Conservation (phyloP, 768 basidiomycete species). For the Mycena venus region DNA sequence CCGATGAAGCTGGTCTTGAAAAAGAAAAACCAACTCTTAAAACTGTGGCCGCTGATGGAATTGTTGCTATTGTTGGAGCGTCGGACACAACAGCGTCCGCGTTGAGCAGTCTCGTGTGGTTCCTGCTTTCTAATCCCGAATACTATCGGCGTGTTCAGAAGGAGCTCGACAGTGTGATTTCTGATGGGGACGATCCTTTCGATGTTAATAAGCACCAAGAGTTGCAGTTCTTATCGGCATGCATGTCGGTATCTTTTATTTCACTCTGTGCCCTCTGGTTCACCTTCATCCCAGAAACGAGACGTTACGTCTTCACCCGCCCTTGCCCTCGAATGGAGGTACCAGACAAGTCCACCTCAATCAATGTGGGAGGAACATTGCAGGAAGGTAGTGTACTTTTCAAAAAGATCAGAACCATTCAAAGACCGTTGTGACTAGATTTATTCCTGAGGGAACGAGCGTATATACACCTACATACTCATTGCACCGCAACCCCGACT, state of each 20-base stretch:
- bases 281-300: slow-evolving; percentile 56
- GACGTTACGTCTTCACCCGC: slow-evolving; percentile 61
- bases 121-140: slow-evolving; percentile 48
- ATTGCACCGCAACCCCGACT: slow-evolving; percentile 60
- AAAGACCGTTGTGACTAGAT: slow-evolving; percentile 40
- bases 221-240: slow-evolving; percentile 50
- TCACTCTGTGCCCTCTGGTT: neutral
- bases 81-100: slow-evolving; percentile 57
- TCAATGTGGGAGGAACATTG: neutral
- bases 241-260: slow-evolving; percentile 44
- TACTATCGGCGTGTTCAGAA: slow-evolving; percentile 46
- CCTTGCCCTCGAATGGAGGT: slow-evolving; percentile 56
- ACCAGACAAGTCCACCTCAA: slow-evolving; percentile 41
- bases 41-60: slow-evolving; percentile 52
- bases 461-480: slow-evolving; percentile 58
- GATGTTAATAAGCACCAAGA: slow-evolving; percentile 42
- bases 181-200: slow-evolving; percentile 38
- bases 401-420: neutral
- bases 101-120: slow-evolving; percentile 49
- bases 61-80: slow-evolving; percentile 52
- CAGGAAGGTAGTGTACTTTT: neutral
- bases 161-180: slow-evolving; percentile 46
- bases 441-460: slow-evolving; percentile 59
- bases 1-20: slow-evolving; percentile 56
- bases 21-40: slow-evolving; percentile 45